Conservation (phyloP, 805 yeast species). For the Candida ipomoeae region DNA sequence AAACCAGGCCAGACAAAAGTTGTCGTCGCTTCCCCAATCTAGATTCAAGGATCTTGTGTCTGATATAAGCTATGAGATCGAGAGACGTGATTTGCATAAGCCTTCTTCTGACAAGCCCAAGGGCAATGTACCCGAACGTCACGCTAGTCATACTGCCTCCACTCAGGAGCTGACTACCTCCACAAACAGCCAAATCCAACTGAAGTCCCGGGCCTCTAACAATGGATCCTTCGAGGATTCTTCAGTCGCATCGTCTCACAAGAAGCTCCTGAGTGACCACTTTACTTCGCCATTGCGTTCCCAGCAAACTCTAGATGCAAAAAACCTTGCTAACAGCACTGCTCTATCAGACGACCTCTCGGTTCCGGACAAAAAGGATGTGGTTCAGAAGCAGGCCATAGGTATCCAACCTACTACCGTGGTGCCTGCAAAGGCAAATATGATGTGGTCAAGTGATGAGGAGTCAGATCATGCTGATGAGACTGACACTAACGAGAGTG, state of each 20-base stretch:
- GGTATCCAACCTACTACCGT: constrained; percentile 63
- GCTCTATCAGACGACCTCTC: constrained; percentile 12
- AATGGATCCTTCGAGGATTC: not conserved
- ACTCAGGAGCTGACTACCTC: not conserved
- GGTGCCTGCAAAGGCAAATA: constrained; percentile 77
- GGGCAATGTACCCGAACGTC: not conserved
- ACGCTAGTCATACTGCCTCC: not conserved
- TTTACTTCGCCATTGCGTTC: not conserved
- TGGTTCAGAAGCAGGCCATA: constrained; percentile 22
- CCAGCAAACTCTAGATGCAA: constrained; percentile 1
- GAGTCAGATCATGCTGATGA: constrained; percentile 39
- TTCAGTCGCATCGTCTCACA: not conserved
- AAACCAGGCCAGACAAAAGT: constrained; percentile 90
- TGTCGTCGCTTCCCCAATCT: constrained; percentile 74
- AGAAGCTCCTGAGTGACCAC: not conserved
- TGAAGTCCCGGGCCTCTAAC: not conserved
- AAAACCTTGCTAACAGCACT: constrained; percentile 4
- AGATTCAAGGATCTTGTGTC: constrained; percentile 87
- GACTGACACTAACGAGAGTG: not conserved
- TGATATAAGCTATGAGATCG: constrained; percentile 84
- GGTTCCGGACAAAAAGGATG: constrained; percentile 13
- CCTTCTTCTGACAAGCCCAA: constrained; percentile 6
- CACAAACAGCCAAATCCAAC: not conserved
- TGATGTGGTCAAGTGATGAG: constrained; percentile 87
- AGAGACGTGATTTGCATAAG: constrained; percentile 60